Evolutionary conservation across 1,139 yeast genomes (phyloP), one percentile per base, ranked within the genome.

Genomic region (Kodamaea suecica): DNA sequence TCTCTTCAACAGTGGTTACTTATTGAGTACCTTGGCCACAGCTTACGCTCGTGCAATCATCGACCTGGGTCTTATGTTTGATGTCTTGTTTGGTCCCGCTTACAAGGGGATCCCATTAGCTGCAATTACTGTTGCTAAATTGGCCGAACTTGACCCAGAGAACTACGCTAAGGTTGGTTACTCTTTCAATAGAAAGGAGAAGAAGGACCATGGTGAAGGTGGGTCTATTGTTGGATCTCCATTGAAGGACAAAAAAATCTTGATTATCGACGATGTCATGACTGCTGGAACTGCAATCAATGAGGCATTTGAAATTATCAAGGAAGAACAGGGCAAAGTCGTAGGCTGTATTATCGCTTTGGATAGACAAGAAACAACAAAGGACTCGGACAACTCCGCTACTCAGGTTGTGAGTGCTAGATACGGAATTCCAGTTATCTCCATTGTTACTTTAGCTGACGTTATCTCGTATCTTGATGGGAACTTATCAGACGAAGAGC

Each of bases 131-230:
- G 87, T 86, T 38, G 88, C 94, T 38, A 90, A 92, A 61, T 73
- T 92, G 45, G 95, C 94, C 23, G 97, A 92, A 63, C 70, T 88
- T 47, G 92, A 85, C 41, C 88, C 88, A n/a, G 76, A 76, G 42
- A 80, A 78, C 51, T 85, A 80, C 58, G 73, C 72, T 35, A 57
- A 74, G 40, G 70, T 81, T 41, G 82, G 78, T 35, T 87, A 83
- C 56, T 71, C 92, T 15, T 84, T 83, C 66, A 84, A 84, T 65
- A 77, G 94, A 66, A 84, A 84, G 66, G 98, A 92, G 63, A 86
- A 84, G 73, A 92, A 92, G 65, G 97, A 90, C 53, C 98, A 92
- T 59, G 98, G 98, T 36, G 98, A 92, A 67, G 98, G 98, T 43
- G 98, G 98, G 12, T 76, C 77, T 40, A 85, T 92, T 52, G 98